A percentile compares a stretch with the other conserved stretches of the same genome.
These are phyloP conservation scores for Phytophthora lateralis DNA, from an alignment of 352 stramenopile genomes.

Conservation along the genomic window DNA sequence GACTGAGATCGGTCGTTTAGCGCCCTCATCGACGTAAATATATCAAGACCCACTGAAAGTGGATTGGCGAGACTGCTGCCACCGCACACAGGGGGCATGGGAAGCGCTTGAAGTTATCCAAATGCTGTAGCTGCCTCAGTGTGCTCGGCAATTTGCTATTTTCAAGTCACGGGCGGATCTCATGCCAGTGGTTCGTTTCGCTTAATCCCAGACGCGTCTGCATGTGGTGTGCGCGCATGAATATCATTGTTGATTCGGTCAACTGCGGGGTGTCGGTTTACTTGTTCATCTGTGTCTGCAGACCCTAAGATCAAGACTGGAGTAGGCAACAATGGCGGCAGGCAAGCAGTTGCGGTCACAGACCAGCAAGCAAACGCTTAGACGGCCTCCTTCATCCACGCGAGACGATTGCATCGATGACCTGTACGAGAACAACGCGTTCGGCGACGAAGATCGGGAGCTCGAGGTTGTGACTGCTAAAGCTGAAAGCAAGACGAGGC, in stretches of 20 bases:
- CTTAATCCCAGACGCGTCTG: slow-evolving; percentile 16
- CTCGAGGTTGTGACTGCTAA: slow-evolving; percentile 20
- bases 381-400: slow-evolving; percentile 29
- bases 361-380: slow-evolving; percentile 28
- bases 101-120: slow-evolving; percentile 5
- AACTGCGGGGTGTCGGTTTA: slow-evolving; percentile 2
- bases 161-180: slow-evolving; percentile 14
- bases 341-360: slow-evolving; percentile 22
- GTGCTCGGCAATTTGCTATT: slow-evolving; percentile 21
- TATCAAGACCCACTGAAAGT: slow-evolving; percentile 16
- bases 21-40: slow-evolving; percentile 23
- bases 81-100: slow-evolving; percentile 2
- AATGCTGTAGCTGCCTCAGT: not conserved
- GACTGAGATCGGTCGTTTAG: slow-evolving; percentile 15
- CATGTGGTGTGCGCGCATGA: slow-evolving; percentile 11
- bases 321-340: slow-evolving; percentile 30
- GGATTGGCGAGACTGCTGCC: slow-evolving; percentile 12
- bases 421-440: slow-evolving; percentile 83
- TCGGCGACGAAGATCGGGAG: slow-evolving; percentile 54
- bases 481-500: slow-evolving; percentile 20
- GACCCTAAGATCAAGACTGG: not conserved
- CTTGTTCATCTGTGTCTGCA: slow-evolving; percentile 14
- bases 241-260: slow-evolving; percentile 22
- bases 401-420: slow-evolving; percentile 72
- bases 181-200: slow-evolving; percentile 32